A percentile compares a stretch with the other conserved stretches of the same genome.
Evolutionary conservation across 164 flowering plant species (phyloP).

Genomic region (Magnolia officinalis): DNA sequence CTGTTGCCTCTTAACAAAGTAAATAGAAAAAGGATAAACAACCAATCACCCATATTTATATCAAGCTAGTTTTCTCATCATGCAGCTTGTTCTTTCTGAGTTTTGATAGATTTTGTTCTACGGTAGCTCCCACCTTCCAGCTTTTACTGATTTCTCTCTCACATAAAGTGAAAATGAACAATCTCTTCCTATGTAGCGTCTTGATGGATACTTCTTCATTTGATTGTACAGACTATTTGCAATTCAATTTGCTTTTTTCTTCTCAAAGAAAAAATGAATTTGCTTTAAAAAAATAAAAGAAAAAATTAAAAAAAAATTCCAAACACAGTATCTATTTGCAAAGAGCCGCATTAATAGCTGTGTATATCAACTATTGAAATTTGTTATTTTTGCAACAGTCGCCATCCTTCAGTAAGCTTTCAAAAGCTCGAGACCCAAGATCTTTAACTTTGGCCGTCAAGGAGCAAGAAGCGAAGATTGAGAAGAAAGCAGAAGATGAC

Average conservation of each 20-base stretch:
- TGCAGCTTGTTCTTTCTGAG: no score
- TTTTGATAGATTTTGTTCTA: no score
- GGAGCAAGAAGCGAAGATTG: conserved; percentile 52
- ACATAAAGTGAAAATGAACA: no score
- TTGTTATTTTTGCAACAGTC: conserved; percentile 36
- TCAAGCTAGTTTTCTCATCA: no score
- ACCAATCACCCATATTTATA: no score
- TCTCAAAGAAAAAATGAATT: not conserved
- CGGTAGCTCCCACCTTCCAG: not conserved
- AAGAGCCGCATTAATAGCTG: not conserved
- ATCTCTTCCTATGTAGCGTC: no score
- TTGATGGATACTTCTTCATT: no score
- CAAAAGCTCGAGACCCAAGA: conserved; percentile 45
- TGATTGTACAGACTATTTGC: not conserved
- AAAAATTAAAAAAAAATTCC: not conserved
- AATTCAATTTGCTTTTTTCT: not conserved
- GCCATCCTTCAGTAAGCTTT: conserved; percentile 34
- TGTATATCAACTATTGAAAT: not conserved
- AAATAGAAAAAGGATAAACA: no score
- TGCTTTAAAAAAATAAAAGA: not conserved
- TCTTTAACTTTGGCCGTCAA: conserved; percentile 46
- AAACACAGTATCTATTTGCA: not conserved
- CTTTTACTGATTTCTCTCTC: not conserved
- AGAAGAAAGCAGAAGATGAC: conserved; percentile 27
- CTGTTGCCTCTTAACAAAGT: no score